Evolutionary conservation across 1,284 basidiomycete genomes (phyloP).

Genomic region (Sanghuangporus baumii): DNA sequence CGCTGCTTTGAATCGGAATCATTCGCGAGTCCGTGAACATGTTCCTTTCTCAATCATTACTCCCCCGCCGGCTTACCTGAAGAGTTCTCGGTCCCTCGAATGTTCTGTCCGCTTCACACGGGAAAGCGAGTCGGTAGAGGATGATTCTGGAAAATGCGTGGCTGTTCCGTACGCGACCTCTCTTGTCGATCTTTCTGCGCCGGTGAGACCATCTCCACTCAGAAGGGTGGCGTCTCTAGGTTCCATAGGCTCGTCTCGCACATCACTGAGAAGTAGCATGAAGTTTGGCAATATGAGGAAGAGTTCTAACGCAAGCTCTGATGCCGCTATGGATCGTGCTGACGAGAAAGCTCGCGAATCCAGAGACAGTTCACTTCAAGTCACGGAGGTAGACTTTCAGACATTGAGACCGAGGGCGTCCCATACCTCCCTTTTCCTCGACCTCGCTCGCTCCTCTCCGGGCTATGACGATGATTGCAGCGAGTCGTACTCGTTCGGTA

Average conservation of each 20-base stretch:
- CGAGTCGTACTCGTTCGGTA: not conserved
- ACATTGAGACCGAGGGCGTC: not conserved
- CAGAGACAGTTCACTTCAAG: not conserved
- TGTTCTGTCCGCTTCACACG: not conserved
- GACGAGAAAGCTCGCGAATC: not conserved
- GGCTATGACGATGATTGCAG: not conserved
- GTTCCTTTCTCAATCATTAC: conserved; percentile 6
- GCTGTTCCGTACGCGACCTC: not conserved
- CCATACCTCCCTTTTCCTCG: not conserved
- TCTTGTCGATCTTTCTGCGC: conserved; percentile 2
- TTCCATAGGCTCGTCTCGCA: not conserved
- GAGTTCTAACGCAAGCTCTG: not conserved
- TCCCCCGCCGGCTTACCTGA: conserved; percentile 7
- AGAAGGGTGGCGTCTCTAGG: conserved; percentile 1
- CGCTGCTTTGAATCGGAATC: conserved; percentile 5
- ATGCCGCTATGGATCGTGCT: not conserved
- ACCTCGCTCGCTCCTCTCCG: not conserved
- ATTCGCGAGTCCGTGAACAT: conserved; percentile 10
- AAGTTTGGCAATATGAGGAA: not conserved
- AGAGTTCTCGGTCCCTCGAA: not conserved
- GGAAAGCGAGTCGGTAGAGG: not conserved
- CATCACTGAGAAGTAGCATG: not conserved
- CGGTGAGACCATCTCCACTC: conserved; percentile 6
- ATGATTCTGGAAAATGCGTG: not conserved
- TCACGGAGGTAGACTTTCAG: not conserved